Conservation (phyloP, 345 rosid genomes). For the Ricinus communis region DNA sequence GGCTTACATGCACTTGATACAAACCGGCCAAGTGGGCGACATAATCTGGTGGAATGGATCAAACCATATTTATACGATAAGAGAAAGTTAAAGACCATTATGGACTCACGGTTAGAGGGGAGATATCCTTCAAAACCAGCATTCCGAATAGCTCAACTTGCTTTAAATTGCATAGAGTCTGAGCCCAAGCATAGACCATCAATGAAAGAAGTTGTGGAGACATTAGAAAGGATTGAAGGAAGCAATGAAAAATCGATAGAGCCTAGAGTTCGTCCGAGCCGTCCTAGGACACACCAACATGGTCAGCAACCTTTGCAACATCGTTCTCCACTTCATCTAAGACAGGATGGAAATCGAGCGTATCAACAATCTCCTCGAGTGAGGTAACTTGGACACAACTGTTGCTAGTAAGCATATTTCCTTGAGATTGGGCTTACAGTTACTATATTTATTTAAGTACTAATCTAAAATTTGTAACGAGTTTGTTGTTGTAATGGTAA, state of each 20-base stretch:
- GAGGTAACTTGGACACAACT: constrained; percentile 11
- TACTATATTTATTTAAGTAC: neutral
- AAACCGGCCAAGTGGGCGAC: constrained; percentile 73
- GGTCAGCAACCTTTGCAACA: constrained; percentile 42
- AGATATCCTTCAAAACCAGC: constrained; percentile 73
- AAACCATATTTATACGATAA: constrained; percentile 68
- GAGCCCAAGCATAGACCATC: constrained; percentile 81
- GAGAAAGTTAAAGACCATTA: constrained; percentile 63
- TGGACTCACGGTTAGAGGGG: constrained; percentile 80
- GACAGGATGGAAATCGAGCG: constrained; percentile 30
- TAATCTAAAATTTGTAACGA: neutral
- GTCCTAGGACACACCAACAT: constrained; percentile 25
- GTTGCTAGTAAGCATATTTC: no score
- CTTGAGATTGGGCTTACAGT: neutral
- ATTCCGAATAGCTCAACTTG: constrained; percentile 61
- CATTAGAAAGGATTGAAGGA: constrained; percentile 58
- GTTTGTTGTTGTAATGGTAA: neutral
- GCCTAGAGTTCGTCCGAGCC: constrained; percentile 46
- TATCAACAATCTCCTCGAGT: constrained; percentile 24
- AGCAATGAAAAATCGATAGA: constrained; percentile 49
- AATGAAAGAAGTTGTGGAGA: constrained; percentile 80
- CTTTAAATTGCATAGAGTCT: constrained; percentile 62
- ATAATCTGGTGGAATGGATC: constrained; percentile 74
- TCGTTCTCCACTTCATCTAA: constrained; percentile 55
- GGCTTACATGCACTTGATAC: constrained; percentile 77